Evolutionary conservation across 805 yeast genomes (phyloP), one percentile per base, ranked within the genome.

Genomic region (Yarrowia divulgata): DNA sequence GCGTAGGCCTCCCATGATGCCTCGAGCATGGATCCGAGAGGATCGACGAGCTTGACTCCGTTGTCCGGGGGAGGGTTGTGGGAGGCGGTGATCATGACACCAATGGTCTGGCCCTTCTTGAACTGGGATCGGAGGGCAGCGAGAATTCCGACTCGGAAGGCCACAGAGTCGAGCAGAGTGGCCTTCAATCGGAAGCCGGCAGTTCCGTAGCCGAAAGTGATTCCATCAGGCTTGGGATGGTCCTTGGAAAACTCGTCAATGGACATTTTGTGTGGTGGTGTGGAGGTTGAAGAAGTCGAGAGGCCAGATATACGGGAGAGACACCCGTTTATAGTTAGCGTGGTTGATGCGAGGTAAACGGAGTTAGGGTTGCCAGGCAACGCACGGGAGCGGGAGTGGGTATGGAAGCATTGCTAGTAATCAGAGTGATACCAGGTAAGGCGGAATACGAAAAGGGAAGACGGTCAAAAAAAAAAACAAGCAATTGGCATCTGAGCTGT

Each of bases 1-100:
- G 97, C 97, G 71, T 86, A 80, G 0, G 82, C 79, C 76, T 95
- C 99, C 99, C 99, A 95, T 8, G 82, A 74, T 68, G 87, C 86
- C 69, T 86, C 89, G 73, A 93, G 83, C 98, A 93, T 93, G 71
- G 90, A 92, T 34, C 98, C 98, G 76, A 84, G 74, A 0, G 97
- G 97, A 75, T 97, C 98, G 0, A 98, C 95, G 75, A 95, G 88
- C 98, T 95, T 94, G 13, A 93, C 89, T 0, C 98, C 98, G 76
- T 93, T 93, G 76, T 93, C 97, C 74, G 72, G 71, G 1, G 79
- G 81, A 23, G 74, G 81, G 70, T 79, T 79, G 70, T 79, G 81
- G 35, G 78, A 75, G n/a, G 80, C 81, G 1, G 85, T 81, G 66
- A 66, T 35, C 66, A 54, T 52, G 66, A 54, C 69, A n/a, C 99